These are phyloP conservation scores for Tuber brumale DNA, from an alignment of 495 filamentous ascomycete genomes.

Conservation along the genomic window DNA sequence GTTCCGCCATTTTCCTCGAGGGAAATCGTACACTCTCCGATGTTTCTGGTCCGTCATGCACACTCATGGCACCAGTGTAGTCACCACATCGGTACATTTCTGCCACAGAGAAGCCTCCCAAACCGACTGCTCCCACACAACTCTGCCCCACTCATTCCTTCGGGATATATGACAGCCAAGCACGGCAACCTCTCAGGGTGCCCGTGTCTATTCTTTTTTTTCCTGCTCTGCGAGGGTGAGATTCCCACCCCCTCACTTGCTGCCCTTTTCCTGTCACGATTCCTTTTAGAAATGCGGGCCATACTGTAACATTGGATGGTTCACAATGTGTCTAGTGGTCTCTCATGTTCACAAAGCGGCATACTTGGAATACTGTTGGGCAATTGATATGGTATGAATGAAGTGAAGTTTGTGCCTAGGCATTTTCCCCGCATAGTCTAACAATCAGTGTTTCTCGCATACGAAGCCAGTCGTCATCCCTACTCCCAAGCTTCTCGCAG, in stretches of 20 bases:
- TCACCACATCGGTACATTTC: background rate
- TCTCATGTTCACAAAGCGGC: background rate
- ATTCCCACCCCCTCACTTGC: background rate
- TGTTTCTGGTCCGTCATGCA: background rate
- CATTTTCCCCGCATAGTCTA: conserved; percentile 35
- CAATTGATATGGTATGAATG: background rate
- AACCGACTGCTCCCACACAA: background rate
- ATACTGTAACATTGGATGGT: background rate
- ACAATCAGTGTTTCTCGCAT: conserved; percentile 33
- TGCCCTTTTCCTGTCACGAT: background rate
- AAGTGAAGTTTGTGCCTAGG: background rate
- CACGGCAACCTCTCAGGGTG: background rate
- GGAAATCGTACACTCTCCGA: background rate
- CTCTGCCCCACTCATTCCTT: background rate
- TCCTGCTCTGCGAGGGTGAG: background rate
- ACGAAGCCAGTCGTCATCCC: conserved; percentile 34
- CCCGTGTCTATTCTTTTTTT: background rate
- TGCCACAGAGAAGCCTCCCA: background rate
- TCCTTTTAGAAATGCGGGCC: background rate
- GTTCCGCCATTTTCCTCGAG: background rate
- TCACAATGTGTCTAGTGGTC: background rate
- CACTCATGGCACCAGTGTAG: background rate
- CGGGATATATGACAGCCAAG: conserved; percentile 1
- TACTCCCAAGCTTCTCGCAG: conserved; percentile 27
- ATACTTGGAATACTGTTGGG: background rate